These are phyloP conservation scores for Caryocar brasiliense DNA, from an alignment of 441 rosid genomes.

Conservation along the genomic window DNA sequence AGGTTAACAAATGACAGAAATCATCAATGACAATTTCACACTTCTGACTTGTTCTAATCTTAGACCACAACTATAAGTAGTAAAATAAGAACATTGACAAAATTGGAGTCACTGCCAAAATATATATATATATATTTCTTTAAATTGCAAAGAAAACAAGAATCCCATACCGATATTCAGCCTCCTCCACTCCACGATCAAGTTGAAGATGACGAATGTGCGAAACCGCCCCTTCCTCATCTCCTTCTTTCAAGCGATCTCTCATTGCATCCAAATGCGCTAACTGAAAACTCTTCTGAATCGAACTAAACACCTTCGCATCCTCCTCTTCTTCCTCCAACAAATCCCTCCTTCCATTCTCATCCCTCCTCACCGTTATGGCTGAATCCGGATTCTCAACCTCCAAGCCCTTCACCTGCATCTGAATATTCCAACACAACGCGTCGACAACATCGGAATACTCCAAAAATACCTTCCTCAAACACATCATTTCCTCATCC, in stretches of 20 bases:
- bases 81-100: too few relatives aligned
- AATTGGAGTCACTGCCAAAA: not conserved
- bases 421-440: conserved; percentile 54
- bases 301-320: conserved; percentile 37
- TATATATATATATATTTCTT: too few relatives aligned
- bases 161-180: conserved; percentile 52
- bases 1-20: too few relatives aligned
- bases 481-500: conserved; percentile 40
- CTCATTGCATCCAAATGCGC: conserved; percentile 67
- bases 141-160: not conserved
- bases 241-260: conserved; percentile 31
- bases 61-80: too few relatives aligned
- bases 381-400: conserved; percentile 34
- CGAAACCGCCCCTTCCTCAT: conserved; percentile 47
- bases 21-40: too few relatives aligned
- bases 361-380: conserved; percentile 28
- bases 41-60: too few relatives aligned
- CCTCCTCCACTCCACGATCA: conserved; percentile 57
- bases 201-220: conserved; percentile 61
- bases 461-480: conserved; percentile 49
- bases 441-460: conserved; percentile 59
- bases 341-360: conserved; percentile 7
- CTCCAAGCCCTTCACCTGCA: conserved; percentile 45
- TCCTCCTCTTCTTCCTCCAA: conserved; percentile 32
- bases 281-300: conserved; percentile 55